Evolutionary conservation across 129 eudicot species (phyloP).

Genomic region (Cynara cardunculus): DNA sequence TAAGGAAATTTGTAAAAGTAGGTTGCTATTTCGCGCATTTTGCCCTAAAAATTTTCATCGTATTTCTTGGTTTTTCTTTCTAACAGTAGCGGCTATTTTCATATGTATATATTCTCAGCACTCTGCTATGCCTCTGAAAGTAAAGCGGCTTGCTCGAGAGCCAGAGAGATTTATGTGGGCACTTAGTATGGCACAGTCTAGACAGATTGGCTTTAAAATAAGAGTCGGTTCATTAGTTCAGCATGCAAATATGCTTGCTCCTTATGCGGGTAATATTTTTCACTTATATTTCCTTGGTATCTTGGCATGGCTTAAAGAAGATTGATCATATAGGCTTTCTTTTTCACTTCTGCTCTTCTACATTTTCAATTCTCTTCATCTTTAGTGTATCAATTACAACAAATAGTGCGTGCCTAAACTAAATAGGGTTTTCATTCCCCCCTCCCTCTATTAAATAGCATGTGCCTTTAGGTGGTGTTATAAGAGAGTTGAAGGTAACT

Average conservation of each 20-base stretch:
- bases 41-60: neutral
- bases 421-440: neutral
- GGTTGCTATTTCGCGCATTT: too few relatives aligned
- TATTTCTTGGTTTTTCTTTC: neutral
- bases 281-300: constrained; percentile 11
- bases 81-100: neutral
- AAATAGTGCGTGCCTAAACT: neutral
- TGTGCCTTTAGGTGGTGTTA: too few relatives aligned
- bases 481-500: too few relatives aligned
- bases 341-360: neutral
- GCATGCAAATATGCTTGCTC: constrained; percentile 83
- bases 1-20: too few relatives aligned
- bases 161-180: constrained; percentile 98
- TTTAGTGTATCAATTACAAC: neutral
- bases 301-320: neutral
- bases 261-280: constrained; percentile 83
- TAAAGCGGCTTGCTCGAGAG: constrained; percentile 88
- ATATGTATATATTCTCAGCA: constrained; percentile 44
- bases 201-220: constrained; percentile 65
- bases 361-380: neutral
- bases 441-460: neutral
- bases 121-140: constrained; percentile 86
- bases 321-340: neutral
- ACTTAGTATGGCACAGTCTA: constrained; percentile 85
- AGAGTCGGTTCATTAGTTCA: constrained; percentile 85